Conservation (phyloP, 768 basidiomycete species). For the Kwoniella heveanensis region DNA sequence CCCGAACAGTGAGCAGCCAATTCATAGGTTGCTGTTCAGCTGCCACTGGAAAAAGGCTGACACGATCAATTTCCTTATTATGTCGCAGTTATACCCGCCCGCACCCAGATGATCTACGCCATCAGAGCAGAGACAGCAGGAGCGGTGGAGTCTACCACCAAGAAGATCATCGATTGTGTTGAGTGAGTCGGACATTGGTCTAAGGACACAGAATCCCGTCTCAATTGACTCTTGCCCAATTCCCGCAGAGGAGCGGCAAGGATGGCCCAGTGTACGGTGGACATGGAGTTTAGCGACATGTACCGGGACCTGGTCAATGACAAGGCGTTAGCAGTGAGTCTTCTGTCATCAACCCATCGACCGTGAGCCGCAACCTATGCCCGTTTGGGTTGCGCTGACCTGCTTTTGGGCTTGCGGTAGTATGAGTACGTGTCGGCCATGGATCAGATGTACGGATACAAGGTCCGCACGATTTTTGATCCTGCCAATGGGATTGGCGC, state of each 20-base stretch:
- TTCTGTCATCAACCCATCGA: neutral
- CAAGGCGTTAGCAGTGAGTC: slow-evolving; percentile 15
- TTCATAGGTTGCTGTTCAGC: no score
- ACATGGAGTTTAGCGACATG: slow-evolving; percentile 57
- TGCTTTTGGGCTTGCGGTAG: neutral
- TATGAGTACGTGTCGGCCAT: no score
- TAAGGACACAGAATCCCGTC: no score
- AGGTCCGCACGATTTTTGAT: neutral
- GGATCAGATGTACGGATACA: neutral
- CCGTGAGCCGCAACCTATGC: neutral
- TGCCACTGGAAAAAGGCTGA: no score
- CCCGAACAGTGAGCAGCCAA: no score
- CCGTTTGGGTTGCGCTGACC: no score
- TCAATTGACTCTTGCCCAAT: no score
- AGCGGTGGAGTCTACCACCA: slow-evolving; percentile 63
- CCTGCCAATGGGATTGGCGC: neutral
- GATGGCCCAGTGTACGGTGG: slow-evolving; percentile 66
- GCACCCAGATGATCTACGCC: no score
- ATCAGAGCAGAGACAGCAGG: slow-evolving; percentile 59
- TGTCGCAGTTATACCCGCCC: no score
- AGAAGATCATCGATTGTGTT: slow-evolving; percentile 71
- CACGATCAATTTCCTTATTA: no score
- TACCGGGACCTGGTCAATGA: slow-evolving; percentile 62
- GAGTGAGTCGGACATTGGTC: slow-evolving; percentile 61
- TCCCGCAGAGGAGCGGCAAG: slow-evolving; percentile 32